Evolutionary conservation across 2,329 filamentous ascomycete species (phyloP), one percentile per base, ranked within the genome.

Genomic region (Beauveria australis): DNA sequence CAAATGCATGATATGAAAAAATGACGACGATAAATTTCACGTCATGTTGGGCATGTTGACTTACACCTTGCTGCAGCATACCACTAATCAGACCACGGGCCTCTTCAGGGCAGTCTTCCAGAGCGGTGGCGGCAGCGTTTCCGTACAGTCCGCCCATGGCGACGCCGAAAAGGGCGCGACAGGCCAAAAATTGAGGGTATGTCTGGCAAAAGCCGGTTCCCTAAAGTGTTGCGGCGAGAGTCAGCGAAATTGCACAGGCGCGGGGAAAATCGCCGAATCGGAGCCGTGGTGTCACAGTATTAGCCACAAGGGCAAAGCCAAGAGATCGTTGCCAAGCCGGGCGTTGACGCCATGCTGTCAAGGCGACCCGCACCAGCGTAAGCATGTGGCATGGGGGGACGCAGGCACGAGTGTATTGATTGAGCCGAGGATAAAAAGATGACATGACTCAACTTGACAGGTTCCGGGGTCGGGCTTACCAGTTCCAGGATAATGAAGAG

Each of bases 101-200:
- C 63, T 86, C 83, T 48, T 77, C 73, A 5, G 88, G 88, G 62
- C 86, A 83, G 67, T 91, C 89, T 69, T 93, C 90, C 10, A 93
- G 79, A 0, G 89, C 89, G 67, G 89, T 92, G 5, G 89, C 88
- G 10, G 88, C 88, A 1, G 88, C 89, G 67, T 91, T 91, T 60
- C 90, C 90, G 72, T 92, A 86, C 1, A 92, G 66, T 65, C 89
- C 90, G 44, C 90, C 90, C 89, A 93, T 93, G 66, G 89, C 89
- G 48, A 93, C 73, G 51, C 89, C 90, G 68, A 92, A 93, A 3
- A 93, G 76, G 47, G 86, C 85, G 46, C 90, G 81, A 12, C 89
- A 89, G 12, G 86, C 89, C 24, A 94, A 77, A 69, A 93, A 93
- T 65, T 89, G 83, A 53, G 77, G 68, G 67, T 89, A 91, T 0